phyloP scores from a whole-genome alignment of 73 alveolate species.

The Tetrahymena malaccensis region DNA sequence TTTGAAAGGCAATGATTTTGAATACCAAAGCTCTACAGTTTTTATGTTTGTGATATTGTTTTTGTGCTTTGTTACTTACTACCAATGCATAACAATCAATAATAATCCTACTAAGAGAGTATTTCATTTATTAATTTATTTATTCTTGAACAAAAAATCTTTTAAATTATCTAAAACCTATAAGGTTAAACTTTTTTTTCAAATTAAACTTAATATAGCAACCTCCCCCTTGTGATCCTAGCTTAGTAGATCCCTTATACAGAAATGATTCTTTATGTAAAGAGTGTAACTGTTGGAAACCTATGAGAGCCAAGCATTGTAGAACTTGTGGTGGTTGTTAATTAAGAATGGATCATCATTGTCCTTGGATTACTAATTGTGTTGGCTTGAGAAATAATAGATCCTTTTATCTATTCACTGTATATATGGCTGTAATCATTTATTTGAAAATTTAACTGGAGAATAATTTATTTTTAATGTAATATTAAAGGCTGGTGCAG shows the following conservation, averaged over 20 bases:
- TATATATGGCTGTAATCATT: conserved; percentile 44
- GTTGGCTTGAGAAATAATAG: conserved; percentile 70
- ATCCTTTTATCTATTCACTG: conserved; percentile 54
- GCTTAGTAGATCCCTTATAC: conserved; percentile 25
- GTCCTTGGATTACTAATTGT: conserved; percentile 82
- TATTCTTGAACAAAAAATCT: no score
- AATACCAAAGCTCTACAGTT: not conserved
- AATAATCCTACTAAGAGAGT: conserved; percentile 16
- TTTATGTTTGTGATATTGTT: not conserved
- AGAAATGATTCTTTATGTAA: conserved; percentile 9
- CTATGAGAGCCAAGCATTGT: conserved; percentile 76
- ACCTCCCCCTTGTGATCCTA: conserved; percentile 25
- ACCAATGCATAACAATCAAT: conserved; percentile 16
- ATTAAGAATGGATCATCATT: conserved; percentile 73
- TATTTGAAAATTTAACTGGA: not conserved
- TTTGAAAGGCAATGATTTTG: not conserved
- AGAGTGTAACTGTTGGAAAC: conserved; percentile 64
- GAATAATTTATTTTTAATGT: not conserved
- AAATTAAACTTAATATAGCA: not conserved
- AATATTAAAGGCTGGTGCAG: conserved; percentile 21
- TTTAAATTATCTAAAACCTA: no score
- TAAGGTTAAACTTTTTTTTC: not conserved
- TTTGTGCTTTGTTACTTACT: conserved; percentile 30
- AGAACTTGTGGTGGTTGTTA: conserved; percentile 59
- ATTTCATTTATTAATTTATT: not conserved